These are phyloP conservation scores for Abrus precatorius DNA, from an alignment of 306 rosid species.

Conservation along the genomic window DNA sequence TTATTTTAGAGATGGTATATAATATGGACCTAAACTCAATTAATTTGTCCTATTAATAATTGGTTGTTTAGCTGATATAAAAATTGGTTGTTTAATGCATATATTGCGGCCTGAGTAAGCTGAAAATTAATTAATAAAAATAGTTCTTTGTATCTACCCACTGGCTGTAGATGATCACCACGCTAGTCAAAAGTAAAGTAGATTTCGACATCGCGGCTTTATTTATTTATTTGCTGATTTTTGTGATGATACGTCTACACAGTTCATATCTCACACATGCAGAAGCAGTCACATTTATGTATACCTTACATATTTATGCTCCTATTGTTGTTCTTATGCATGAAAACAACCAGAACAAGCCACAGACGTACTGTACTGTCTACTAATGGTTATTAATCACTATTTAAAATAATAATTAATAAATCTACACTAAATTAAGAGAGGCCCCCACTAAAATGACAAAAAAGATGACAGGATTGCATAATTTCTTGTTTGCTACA, in stretches of 20 bases:
- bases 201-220: constrained; percentile 31
- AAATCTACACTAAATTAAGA: constrained; percentile 21
- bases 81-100: neutral
- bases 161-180: neutral
- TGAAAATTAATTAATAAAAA: neutral
- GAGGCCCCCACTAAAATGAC: constrained; percentile 51
- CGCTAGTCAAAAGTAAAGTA: constrained; percentile 46
- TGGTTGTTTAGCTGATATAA: neutral
- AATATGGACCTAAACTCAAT: neutral
- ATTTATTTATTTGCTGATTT: constrained; percentile 2
- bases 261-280: constrained; percentile 46
- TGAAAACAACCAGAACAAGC: constrained; percentile 49
- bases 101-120: constrained; percentile 2
- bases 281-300: constrained; percentile 41
- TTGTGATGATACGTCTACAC: constrained; percentile 33
- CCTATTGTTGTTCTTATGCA: constrained; percentile 37
- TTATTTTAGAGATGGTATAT: neutral
- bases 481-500: constrained; percentile 46
- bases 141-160: constrained; percentile 36
- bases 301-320: constrained; percentile 34
- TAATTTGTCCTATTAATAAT: constrained; percentile 2
- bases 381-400: constrained; percentile 45
- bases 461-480: constrained; percentile 20
- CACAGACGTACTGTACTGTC: constrained; percentile 47
- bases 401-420: constrained; percentile 4